Percentiles rank a stretch among this genome's conserved stretches.
Evolutionary conservation across 768 basidiomycete genomes (phyloP).

Genomic region (Mycena vulgaris): DNA sequence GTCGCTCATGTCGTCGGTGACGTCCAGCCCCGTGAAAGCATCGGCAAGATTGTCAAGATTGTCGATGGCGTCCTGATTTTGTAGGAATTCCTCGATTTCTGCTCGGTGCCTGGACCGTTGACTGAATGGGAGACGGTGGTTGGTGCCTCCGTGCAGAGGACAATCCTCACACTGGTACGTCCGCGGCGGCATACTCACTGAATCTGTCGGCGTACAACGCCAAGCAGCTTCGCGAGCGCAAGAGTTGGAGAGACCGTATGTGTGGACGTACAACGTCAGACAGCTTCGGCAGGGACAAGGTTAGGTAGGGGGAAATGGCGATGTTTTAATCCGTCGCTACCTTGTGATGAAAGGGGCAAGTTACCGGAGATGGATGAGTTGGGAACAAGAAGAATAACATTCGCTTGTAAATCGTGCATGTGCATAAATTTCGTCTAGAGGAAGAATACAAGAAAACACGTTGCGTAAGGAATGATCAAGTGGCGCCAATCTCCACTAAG

Average conservation of each 20-base stretch:
- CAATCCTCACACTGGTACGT: constrained; percentile 20
- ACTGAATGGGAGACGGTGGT: neutral
- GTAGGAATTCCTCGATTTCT: constrained; percentile 4
- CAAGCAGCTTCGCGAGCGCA: constrained; percentile 9
- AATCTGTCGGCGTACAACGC: constrained; percentile 22
- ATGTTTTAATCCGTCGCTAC: constrained; percentile 7
- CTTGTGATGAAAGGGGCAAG: constrained; percentile 29
- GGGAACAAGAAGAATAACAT: constrained; percentile 20
- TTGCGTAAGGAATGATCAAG: constrained; percentile 24
- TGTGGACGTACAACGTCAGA: constrained; percentile 13
- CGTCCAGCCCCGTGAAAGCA: constrained; percentile 7
- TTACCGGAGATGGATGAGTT: constrained; percentile 9
- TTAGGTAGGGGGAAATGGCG: constrained; percentile 1
- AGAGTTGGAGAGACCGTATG: neutral
- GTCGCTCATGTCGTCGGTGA: constrained; percentile 8
- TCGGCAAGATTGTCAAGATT: neutral
- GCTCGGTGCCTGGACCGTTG: constrained; percentile 6
- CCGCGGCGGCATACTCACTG: constrained; percentile 14
- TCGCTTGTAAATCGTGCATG: constrained; percentile 11
- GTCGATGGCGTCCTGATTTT: neutral
- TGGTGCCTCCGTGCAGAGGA: constrained; percentile 22
- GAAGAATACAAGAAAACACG: constrained; percentile 17
- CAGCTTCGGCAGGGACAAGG: constrained; percentile 16
- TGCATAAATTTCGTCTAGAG: constrained; percentile 18
- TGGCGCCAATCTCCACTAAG: constrained; percentile 25